phyloP scores from a whole-genome alignment of 176 grass and related monocot genomes.

The Oryza officinalis region DNA sequence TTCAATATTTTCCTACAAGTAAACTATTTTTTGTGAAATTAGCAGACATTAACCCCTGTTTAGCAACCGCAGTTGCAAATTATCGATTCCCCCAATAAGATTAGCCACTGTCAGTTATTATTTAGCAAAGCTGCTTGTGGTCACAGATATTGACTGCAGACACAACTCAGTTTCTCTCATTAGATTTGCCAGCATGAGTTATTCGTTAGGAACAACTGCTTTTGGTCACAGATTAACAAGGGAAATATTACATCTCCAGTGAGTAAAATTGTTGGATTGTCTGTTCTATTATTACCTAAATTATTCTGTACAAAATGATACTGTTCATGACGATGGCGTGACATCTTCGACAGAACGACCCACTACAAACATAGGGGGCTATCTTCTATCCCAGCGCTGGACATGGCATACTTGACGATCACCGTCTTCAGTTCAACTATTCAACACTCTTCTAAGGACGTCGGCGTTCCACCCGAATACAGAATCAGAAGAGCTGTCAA shows the following conservation, averaged over 20 bases:
- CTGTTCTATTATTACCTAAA: neutral
- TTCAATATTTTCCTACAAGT: too few species aligned
- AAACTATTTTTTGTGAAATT: too few species aligned
- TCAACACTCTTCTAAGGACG: constrained; percentile 64
- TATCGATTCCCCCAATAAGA: neutral
- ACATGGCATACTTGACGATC: neutral
- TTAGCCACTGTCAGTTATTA: neutral
- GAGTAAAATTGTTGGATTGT: neutral
- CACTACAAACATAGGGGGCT: neutral
- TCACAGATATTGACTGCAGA: neutral
- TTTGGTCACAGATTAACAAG: neutral
- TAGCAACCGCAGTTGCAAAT: neutral
- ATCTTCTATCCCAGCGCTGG: neutral
- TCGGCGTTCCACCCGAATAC: constrained; percentile 69
- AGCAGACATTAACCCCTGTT: neutral
- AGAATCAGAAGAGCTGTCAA: constrained; percentile 79
- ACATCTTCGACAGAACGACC: neutral
- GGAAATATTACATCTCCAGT: neutral
- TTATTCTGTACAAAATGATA: neutral
- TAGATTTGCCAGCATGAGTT: neutral
- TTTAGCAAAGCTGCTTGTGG: neutral
- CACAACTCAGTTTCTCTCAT: neutral
- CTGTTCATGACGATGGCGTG: neutral
- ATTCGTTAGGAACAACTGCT: neutral
- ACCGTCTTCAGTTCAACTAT: constrained; percentile 39